phyloP scores from a whole-genome alignment of 805 yeast species.

The Saccharomycopsis sp. region DNA sequence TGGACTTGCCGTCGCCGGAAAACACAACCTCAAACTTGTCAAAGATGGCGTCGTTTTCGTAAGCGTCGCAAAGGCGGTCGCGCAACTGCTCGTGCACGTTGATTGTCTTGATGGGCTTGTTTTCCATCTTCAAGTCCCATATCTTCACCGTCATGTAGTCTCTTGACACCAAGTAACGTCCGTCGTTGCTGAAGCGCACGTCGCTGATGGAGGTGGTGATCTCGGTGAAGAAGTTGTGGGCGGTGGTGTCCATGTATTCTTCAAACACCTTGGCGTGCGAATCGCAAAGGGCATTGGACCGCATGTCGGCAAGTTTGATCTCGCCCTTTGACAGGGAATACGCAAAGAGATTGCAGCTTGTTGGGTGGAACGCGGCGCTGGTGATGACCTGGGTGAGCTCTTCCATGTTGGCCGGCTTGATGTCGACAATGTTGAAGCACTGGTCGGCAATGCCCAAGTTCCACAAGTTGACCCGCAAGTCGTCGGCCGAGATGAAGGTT shows the following conservation, averaged over 20 bases:
- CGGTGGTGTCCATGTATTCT: conserved; percentile 85
- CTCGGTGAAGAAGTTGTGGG: conserved; percentile 94
- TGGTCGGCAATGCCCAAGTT: conserved; percentile 90
- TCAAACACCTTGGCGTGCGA: conserved; percentile 79
- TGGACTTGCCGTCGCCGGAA: conserved; percentile 82
- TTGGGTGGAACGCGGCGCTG: conserved; percentile 92
- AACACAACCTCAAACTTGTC: conserved; percentile 97
- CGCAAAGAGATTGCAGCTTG: conserved; percentile 86
- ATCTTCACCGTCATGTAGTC: conserved; percentile 96
- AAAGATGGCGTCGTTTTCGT: conserved; percentile 96
- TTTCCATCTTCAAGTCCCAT: conserved; percentile 98
- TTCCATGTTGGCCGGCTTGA: conserved; percentile 97
- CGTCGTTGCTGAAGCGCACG: conserved; percentile 85
- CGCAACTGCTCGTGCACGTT: conserved; percentile 93
- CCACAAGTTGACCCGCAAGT: conserved; percentile 92
- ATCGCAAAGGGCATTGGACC: conserved; percentile 91
- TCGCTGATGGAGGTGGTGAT: conserved; percentile 91
- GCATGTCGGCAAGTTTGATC: conserved; percentile 92
- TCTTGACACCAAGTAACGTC: conserved; percentile 90
- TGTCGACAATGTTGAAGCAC: conserved; percentile 93
- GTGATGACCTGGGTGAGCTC: conserved; percentile 97
- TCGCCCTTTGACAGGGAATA: conserved; percentile 94
- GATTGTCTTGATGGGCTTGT: conserved; percentile 86
- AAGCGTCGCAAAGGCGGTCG: conserved; percentile 90
- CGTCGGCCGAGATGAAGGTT: conserved; percentile 88